Evolutionary conservation across 1,284 basidiomycete species (phyloP).

Genomic region (Trichosporon inkin): DNA sequence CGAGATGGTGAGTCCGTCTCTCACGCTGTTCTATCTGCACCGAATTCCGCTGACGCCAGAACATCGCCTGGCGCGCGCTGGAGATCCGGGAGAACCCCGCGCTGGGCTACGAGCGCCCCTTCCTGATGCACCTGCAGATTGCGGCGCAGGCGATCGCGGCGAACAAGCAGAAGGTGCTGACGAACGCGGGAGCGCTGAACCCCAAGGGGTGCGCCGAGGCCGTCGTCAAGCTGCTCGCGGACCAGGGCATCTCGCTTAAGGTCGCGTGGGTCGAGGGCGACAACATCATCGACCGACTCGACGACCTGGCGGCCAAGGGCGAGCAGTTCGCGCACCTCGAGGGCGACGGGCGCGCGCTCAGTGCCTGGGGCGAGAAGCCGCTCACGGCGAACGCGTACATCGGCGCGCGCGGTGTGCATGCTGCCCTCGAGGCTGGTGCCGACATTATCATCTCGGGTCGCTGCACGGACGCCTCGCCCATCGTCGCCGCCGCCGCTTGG

Average conservation of each 20-base stretch:
- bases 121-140: slow-evolving; percentile 21
- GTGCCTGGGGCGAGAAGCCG: slow-evolving; percentile 18
- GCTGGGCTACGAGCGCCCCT: slow-evolving; percentile 24
- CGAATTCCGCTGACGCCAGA: slow-evolving; percentile 13
- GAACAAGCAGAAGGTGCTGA: slow-evolving; percentile 22
- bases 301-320: slow-evolving; percentile 15
- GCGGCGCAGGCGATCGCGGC: slow-evolving; percentile 20
- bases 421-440: slow-evolving; percentile 25
- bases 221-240: slow-evolving; percentile 13
- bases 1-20: slow-evolving; percentile 18
- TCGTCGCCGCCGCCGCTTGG: slow-evolving; percentile 28
- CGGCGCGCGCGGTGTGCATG: slow-evolving; percentile 17
- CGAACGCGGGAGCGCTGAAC: slow-evolving; percentile 29
- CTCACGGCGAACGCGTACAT: slow-evolving; percentile 21
- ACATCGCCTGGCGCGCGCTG: slow-evolving; percentile 25
- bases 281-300: slow-evolving; percentile 17
- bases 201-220: slow-evolving; percentile 20
- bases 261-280: slow-evolving; percentile 23
- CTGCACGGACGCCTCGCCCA: slow-evolving; percentile 31
- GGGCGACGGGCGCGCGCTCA: slow-evolving; percentile 10
- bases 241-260: slow-evolving; percentile 11
- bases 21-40: not conserved
- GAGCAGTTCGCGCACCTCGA: slow-evolving; percentile 23
- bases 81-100: slow-evolving; percentile 21
- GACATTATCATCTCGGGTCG: slow-evolving; percentile 36